Base-by-base conservation (phyloP, 2,329 filamentous ascomycete genomes). In the Ophiostoma perfectum region DNA sequence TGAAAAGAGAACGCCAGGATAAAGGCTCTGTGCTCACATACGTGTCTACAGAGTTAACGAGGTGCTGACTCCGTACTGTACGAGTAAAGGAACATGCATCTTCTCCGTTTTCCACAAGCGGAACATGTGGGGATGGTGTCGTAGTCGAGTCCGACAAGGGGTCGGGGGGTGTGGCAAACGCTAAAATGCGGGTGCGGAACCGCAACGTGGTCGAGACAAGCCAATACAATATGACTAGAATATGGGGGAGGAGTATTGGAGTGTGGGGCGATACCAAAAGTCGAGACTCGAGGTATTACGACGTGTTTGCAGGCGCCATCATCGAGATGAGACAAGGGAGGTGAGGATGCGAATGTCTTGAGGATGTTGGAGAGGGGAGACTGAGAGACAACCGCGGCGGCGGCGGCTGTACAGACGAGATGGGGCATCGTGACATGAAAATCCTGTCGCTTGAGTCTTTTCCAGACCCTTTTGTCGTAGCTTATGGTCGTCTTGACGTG, bases 131-230 rank as follows among this genome's bases (percentile, higher is more conserved):
- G 49, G 49, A 55, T 55, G 27, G 49, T 27, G 49, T 47, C 49
- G 49, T 27, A 9, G 18, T 16, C 7, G n/a, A 55, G 42, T 12
- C 42, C 8, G 42, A 2, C 42, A 44, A 12, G 42, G 42, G 42
- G 27, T 27, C 27, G 27, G 45, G 42, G 42, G 12, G 47, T 55
- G 4, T 55, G 49, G n/a, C 5, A 47, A n/a, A 16, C 45, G n/a
- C 45, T 47, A 47, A 55, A 55, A 36, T 55, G 49, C 18, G 49
- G 49, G 49, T 55, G 49, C 49, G 49, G 49, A 55, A 55, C 49
- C 49, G 49, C 49, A 55, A 55, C 49, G 49, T 55, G 49, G 18
- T 55, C 5, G 16, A 52, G 47, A 45, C 27, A 27, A 27, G 27
- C 27, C 27, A 27, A 27, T 27, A 9, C 7, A 4, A 55, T 27